phyloP scores from a whole-genome alignment of 2,329 filamentous ascomycete species.

The Dendrostoma leiphaemia region DNA sequence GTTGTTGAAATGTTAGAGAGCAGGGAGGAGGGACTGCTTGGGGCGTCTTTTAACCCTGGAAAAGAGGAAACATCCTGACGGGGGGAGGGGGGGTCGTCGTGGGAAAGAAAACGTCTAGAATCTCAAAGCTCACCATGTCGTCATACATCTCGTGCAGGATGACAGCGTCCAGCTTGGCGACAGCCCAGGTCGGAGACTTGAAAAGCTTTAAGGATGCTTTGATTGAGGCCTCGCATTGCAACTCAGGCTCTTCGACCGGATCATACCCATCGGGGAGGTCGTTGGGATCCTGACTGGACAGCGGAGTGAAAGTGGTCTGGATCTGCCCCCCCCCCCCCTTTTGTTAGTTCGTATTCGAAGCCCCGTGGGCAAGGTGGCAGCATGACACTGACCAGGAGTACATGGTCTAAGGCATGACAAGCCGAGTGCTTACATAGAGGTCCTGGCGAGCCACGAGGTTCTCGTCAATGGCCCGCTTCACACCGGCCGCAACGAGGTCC shows the following conservation, averaged over 20 bases:
- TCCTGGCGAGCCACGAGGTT: constrained; percentile 53
- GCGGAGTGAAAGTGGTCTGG: constrained; percentile 80
- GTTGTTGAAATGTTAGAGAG: too few species aligned
- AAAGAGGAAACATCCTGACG: too few species aligned
- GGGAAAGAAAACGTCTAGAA: too few species aligned
- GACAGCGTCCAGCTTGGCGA: constrained; percentile 65
- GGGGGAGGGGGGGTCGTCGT: too few species aligned
- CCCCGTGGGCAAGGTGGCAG: too few species aligned
- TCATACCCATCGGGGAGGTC: constrained; percentile 69
- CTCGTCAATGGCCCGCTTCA: constrained; percentile 59
- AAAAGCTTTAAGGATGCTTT: constrained; percentile 66
- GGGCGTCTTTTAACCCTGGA: too few species aligned
- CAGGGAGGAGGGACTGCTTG: too few species aligned
- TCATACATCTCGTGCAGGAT: constrained; percentile 65
- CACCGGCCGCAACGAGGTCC: constrained; percentile 63
- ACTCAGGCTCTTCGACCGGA: constrained; percentile 51
- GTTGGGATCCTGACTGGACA: constrained; percentile 57
- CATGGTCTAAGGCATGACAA: too few species aligned
- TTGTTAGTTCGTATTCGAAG: too few species aligned
- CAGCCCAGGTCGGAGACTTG: constrained; percentile 31
- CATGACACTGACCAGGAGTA: too few species aligned
- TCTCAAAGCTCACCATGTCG: too few species aligned
- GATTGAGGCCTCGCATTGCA: constrained; percentile 68
- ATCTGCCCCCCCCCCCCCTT: too few species aligned
- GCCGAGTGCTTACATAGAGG: constrained; percentile 57